Base-by-base conservation (phyloP, 768 basidiomycete genomes). In the Kwoniella bestiolae region DNA sequence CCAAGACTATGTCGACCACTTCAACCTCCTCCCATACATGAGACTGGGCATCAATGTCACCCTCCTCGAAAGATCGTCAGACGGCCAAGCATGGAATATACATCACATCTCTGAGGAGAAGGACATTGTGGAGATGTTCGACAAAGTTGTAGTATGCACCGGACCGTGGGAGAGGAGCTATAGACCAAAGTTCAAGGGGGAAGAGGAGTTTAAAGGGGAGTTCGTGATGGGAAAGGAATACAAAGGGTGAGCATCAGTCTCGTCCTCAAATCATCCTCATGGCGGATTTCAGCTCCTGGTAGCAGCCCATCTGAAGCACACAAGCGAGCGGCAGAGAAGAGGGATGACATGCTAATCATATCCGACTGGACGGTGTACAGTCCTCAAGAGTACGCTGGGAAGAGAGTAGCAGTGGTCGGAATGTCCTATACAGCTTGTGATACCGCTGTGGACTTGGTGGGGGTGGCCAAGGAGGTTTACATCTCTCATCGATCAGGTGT, bases 341-440 rank as follows among this genome's bases (percentile, higher is more conserved):
- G 47, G 18, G 21, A 7, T 7, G 21, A 9, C 21, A 28, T 21
- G 47, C 47, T 28, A n/a, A n/a, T 50, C 21, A 8, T 7, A 7
- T 8, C 21, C n/a, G 26, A n/a, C n/a, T n/a, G n/a, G n/a, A n/a
- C n/a, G n/a, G n/a, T 7, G 16, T n/a, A 18, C 34, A 68, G 66
- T 32, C 61, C 66, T 7, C 56, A 57, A n/a, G 45, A 25, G 16
- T 68, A 41, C 34, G 21, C 3, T 12, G 67, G 56, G 7, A 68
- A 68, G 52, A 49, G 47, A 12, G 67, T 69, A 2, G 29, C 61
- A 2, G 50, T 69, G 0, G 63, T 65, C 21, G 67, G 67, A n/a
- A 21, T 69, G 52, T 29, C 35, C 14, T 64, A 69, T 25, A 47
- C 67, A 7, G 67, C 57, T 7, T 25, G 57, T n/a, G 67, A 69